Evolutionary conservation across 1,284 basidiomycete species (phyloP).

Genomic region (Vanrija humicola): DNA sequence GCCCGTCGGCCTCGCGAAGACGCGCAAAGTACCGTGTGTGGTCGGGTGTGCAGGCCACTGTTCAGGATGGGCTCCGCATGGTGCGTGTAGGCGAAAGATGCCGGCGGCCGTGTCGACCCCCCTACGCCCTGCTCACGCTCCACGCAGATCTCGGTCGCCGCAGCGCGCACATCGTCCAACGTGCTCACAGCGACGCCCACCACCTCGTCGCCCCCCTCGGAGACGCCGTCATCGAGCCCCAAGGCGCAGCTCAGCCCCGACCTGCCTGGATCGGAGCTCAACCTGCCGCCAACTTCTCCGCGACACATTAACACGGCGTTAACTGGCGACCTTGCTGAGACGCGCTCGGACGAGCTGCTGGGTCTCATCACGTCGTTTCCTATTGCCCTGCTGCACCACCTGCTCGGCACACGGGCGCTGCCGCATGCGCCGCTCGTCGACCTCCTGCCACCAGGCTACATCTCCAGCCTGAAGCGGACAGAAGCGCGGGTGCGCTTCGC

Average conservation of each 20-base stretch:
- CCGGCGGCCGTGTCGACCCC: not conserved
- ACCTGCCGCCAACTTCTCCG: too few relatives aligned
- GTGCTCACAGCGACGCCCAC: not conserved
- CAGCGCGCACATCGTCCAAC: not conserved
- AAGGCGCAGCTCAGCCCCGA: too few relatives aligned
- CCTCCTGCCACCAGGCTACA: conserved; percentile 39
- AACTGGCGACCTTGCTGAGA: not conserved
- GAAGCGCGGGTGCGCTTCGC: conserved; percentile 46
- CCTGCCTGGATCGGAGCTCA: too few relatives aligned
- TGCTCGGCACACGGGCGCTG: conserved; percentile 39
- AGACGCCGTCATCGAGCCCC: too few relatives aligned
- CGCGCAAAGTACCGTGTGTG: conserved; percentile 24
- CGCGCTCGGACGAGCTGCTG: conserved; percentile 35
- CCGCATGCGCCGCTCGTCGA: conserved; percentile 45
- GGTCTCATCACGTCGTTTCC: conserved; percentile 43
- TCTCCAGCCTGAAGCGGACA: conserved; percentile 42
- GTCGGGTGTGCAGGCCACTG: conserved; percentile 36
- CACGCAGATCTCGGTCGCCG: conserved; percentile 8
- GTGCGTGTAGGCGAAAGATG: conserved; percentile 18
- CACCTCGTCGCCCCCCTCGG: not conserved
- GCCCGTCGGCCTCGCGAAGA: conserved; percentile 3
- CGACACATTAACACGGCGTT: too few relatives aligned
- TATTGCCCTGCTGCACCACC: conserved; percentile 47
- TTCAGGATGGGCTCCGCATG: conserved; percentile 42
- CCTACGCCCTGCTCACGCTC: not conserved